Conservation (phyloP, 2,329 filamentous ascomycete species). For the Bretziella fagacearum region DNA sequence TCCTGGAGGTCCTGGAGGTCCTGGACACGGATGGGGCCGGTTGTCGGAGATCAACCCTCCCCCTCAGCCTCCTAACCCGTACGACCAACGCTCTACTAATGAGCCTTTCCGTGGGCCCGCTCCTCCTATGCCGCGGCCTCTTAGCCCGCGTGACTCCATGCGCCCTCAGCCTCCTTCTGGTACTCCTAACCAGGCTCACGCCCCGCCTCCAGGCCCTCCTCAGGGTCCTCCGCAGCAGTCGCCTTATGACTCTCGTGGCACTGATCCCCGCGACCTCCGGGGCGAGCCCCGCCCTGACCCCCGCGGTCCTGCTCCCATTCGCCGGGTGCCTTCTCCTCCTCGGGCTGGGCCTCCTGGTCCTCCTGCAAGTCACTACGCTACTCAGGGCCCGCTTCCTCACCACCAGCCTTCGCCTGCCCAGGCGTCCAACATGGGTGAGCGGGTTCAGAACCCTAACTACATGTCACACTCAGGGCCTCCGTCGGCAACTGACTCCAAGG, state of each 20-base stretch:
- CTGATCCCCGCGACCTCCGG: conserved; percentile 14
- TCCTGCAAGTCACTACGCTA: conserved; percentile 30
- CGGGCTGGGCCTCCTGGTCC: conserved; percentile 25
- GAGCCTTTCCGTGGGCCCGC: conserved; percentile 54
- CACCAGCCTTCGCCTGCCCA: conserved; percentile 23
- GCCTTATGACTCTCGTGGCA: conserved; percentile 22
- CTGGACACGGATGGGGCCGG: conserved; percentile 38
- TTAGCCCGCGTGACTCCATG: conserved; percentile 42
- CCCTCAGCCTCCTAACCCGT: conserved; percentile 63
- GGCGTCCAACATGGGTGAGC: conserved; percentile 23
- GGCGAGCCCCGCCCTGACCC: conserved; percentile 12
- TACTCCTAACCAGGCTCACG: conserved; percentile 7
- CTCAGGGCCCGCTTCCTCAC: conserved; percentile 16
- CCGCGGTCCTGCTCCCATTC: conserved; percentile 30
- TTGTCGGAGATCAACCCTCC: conserved; percentile 65
- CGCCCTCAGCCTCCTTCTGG: conserved; percentile 2
- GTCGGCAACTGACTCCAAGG: conserved; percentile 14
- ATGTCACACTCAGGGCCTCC: conserved; percentile 29
- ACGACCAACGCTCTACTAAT: conserved; percentile 45
- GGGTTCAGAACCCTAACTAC: conserved; percentile 44
- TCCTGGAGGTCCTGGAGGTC: conserved; percentile 21
- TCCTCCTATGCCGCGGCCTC: conserved; percentile 50
- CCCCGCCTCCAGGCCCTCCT: conserved; percentile 11
- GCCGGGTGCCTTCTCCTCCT: conserved; percentile 17
- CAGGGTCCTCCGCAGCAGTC: conserved; percentile 35